Evolutionary conservation across 306 rosid genomes (phyloP), one percentile per base, ranked within the genome.

Genomic region (Trifolium pratense): DNA sequence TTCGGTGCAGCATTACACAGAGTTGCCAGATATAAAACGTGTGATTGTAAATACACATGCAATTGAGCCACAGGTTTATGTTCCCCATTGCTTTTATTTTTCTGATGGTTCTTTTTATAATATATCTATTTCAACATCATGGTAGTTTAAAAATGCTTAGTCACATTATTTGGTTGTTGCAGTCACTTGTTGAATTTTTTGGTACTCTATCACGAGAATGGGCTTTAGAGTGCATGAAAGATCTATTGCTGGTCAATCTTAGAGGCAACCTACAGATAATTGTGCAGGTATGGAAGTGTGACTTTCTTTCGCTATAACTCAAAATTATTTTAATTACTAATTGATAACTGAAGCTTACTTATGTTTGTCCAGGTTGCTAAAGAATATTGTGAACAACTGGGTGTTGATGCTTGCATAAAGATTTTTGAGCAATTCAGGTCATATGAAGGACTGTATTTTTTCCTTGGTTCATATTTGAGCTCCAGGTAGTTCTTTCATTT

Each of bases 141-240:
- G 37, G 15, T 70, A 61, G 42, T 75, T 61, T 60, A 8, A 1
- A 49, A 69, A 64, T 78, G 64, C 74, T 64, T 60, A 15, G 71
- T 84, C 34, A 65, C 34, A 52, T 59, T 46, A 46, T 77, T 64
- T 34, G 46, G 49, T 86, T 71, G 40, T 73, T 83, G 66, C 88
- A 95, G 97, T 84, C 99, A 75, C 97, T 95, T 59, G 97, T 95
- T 56, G 99, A 95, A 79, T 95, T 91, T 81, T 95, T 95, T 15
- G 99, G 99, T 15, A 91, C 99, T 48, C 85, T 95, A 59, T 95
- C 99, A 18, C 84, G 83, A 34, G 99, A 95, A 80, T 95, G 99
- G 99, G 99, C 93, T 31, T 75, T 95, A 82, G 99, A 95, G 82
- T 95, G 99, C 60, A 95, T 95, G 99, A 95, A 95, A 84, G 99